Conservation (phyloP, 2,329 filamentous ascomycete genomes). For the Trichoderma koningii region DNA sequence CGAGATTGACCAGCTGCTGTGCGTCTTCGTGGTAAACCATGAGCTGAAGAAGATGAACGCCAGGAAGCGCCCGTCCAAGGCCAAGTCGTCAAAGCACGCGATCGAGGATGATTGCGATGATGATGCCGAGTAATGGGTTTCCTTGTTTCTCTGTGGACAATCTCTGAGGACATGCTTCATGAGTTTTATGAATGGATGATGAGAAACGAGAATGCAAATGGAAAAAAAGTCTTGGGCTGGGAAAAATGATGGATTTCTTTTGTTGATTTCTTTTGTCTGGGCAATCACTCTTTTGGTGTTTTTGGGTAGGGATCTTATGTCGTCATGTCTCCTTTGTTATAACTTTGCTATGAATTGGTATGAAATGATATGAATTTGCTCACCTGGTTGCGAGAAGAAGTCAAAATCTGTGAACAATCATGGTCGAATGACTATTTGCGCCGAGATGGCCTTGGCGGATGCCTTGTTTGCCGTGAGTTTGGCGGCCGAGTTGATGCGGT, state of each 20-base stretch:
- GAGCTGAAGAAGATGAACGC: conserved; percentile 46
- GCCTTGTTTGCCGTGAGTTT: conserved; percentile 38
- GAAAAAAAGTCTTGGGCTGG: background rate
- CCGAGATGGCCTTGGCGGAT: conserved; percentile 39
- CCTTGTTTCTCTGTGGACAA: background rate
- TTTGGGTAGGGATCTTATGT: background rate
- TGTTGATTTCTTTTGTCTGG: too few relatives aligned
- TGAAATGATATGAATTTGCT: conserved; percentile 23
- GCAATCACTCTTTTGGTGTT: conserved; percentile 4
- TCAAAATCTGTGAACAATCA: conserved; percentile 27
- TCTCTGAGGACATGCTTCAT: conserved; percentile 4
- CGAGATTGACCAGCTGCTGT: conserved; percentile 40
- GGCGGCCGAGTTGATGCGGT: conserved; percentile 39
- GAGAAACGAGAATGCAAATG: background rate
- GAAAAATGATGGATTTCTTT: background rate
- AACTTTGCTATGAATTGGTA: conserved; percentile 15
- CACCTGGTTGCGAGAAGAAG: background rate
- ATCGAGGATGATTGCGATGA: conserved; percentile 35
- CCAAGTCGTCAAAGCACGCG: conserved; percentile 31
- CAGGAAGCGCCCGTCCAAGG: conserved; percentile 37
- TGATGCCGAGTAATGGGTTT: conserved; percentile 31
- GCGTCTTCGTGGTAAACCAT: conserved; percentile 43
- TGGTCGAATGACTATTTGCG: conserved; percentile 36
- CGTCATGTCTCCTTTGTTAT: conserved; percentile 7
- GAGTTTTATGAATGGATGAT: conserved; percentile 22